Percentiles rank a stretch among this genome's conserved stretches.
Evolutionary conservation across 1,139 yeast genomes (phyloP).

Genomic region (Nakaseomyces uthaithaninus): DNA sequence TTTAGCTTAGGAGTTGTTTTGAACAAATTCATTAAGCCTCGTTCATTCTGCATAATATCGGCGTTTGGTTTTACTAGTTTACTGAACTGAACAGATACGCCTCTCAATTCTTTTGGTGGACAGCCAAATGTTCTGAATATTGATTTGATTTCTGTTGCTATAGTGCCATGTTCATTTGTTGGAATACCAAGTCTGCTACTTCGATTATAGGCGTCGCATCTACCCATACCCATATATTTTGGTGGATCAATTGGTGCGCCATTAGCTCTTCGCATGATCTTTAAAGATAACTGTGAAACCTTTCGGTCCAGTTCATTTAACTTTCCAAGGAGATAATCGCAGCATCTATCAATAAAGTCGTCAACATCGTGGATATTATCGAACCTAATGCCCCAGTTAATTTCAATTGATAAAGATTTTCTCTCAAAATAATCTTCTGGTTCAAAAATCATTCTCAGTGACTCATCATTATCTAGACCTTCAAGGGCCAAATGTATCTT

Average conservation of each 20-base stretch:
- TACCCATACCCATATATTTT: conserved; percentile 79
- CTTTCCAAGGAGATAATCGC: conserved; percentile 52
- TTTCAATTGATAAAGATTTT: conserved; percentile 79
- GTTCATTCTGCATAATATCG: conserved; percentile 15
- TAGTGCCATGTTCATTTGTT: conserved; percentile 53
- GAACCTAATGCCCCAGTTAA: conserved; percentile 85
- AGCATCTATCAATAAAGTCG: conserved; percentile 48
- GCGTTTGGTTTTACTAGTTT: conserved; percentile 35
- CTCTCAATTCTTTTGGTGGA: conserved; percentile 65
- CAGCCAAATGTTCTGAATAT: conserved; percentile 50
- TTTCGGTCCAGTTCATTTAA: conserved; percentile 40
- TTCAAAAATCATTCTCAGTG: conserved; percentile 27
- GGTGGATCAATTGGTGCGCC: conserved; percentile 68
- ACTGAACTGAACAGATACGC: conserved; percentile 63
- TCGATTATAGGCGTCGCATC: conserved; percentile 57
- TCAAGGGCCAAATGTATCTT: conserved; percentile 39
- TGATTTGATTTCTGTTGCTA: conserved; percentile 54
- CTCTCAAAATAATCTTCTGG: conserved; percentile 45
- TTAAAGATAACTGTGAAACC: conserved; percentile 55
- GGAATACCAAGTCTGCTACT: conserved; percentile 54
- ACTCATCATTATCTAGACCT: conserved; percentile 52
- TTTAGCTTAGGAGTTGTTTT: conserved; percentile 2
- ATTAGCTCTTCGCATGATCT: conserved; percentile 54
- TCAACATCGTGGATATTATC: conserved; percentile 53
- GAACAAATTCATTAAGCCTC: conserved; percentile 6